Evolutionary conservation across 2,329 filamentous ascomycete species (phyloP).

Genomic region (Cordyceps farinosa): DNA sequence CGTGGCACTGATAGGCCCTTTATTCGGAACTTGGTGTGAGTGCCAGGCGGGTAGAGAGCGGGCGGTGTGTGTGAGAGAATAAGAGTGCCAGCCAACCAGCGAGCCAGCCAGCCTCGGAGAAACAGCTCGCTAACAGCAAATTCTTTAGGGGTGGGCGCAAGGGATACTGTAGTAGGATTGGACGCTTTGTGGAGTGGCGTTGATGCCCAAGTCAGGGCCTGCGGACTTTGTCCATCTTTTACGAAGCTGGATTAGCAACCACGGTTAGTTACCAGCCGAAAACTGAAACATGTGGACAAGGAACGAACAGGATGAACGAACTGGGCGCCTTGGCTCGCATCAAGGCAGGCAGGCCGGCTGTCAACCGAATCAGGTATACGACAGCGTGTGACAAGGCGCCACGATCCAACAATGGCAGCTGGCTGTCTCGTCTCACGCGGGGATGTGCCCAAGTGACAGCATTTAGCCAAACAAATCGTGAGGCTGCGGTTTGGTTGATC

Average conservation of each 20-base stretch:
- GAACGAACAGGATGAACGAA: slow-evolving; percentile 5
- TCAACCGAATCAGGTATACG: slow-evolving; percentile 9
- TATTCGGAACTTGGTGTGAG: background rate
- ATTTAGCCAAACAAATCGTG: background rate
- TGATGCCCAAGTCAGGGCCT: slow-evolving; percentile 16
- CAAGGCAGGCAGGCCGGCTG: background rate
- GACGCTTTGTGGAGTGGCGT: slow-evolving; percentile 9
- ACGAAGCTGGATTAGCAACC: slow-evolving; percentile 3
- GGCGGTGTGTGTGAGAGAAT: slow-evolving; percentile 3
- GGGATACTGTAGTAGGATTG: background rate
- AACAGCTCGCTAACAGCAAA: background rate
- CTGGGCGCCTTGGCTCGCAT: background rate
- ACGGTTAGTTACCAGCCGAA: background rate
- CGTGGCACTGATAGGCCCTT: background rate
- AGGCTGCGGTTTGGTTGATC: background rate
- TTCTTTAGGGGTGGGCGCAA: background rate
- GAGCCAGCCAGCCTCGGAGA: background rate
- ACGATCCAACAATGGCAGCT: background rate
- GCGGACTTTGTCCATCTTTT: slow-evolving; percentile 4
- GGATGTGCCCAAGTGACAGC: background rate
- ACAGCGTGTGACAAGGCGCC: slow-evolving; percentile 3
- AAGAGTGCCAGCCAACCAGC: background rate
- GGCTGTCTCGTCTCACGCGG: background rate
- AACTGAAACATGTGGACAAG: slow-evolving; percentile 4
- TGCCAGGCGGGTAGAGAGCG: background rate